Conservation (phyloP, 768 basidiomycete genomes). For the Tephrocybe sp. region DNA sequence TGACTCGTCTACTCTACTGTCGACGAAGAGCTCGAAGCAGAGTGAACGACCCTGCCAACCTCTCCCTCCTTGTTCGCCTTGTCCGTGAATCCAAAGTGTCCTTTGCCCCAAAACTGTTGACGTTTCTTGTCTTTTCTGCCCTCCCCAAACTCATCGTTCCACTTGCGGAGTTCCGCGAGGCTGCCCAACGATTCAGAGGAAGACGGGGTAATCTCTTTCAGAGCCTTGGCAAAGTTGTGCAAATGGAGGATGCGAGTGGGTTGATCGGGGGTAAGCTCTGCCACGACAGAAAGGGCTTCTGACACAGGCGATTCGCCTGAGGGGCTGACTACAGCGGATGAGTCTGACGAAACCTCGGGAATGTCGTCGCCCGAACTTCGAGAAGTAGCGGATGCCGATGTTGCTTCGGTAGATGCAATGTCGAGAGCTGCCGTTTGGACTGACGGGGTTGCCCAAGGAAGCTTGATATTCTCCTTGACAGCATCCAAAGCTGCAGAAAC, state of each 20-base stretch:
- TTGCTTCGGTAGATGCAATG: neutral
- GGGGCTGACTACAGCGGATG: neutral
- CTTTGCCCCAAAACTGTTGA: slow-evolving; percentile 83
- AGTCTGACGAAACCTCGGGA: neutral
- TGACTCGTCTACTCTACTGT: slow-evolving; percentile 5
- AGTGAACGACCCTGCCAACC: slow-evolving; percentile 44
- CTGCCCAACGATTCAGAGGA: slow-evolving; percentile 81
- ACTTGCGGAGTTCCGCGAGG: slow-evolving; percentile 74
- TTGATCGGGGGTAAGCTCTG: slow-evolving; percentile 6
- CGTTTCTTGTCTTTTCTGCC: slow-evolving; percentile 66
- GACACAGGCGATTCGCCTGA: neutral
- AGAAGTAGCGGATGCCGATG: too few relatives aligned
- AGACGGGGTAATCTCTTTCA: slow-evolving; percentile 89
- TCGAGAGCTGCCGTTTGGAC: neutral
- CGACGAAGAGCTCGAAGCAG: neutral
- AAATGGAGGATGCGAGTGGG: slow-evolving; percentile 35
- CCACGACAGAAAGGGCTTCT: slow-evolving; percentile 12
- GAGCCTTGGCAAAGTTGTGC: slow-evolving; percentile 79
- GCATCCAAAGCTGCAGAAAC: slow-evolving; percentile 91
- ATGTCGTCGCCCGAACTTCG: too few relatives aligned
- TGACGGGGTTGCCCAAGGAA: slow-evolving; percentile 67
- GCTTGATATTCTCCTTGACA: slow-evolving; percentile 78
- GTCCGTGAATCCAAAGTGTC: slow-evolving; percentile 81
- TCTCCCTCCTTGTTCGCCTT: slow-evolving; percentile 33
- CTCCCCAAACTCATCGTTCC: slow-evolving; percentile 95